A percentile compares a stretch with the other conserved stretches of the same genome.
Conservation (phyloP, 495 filamentous ascomycete species). For the Aspergillus asperescens region DNA sequence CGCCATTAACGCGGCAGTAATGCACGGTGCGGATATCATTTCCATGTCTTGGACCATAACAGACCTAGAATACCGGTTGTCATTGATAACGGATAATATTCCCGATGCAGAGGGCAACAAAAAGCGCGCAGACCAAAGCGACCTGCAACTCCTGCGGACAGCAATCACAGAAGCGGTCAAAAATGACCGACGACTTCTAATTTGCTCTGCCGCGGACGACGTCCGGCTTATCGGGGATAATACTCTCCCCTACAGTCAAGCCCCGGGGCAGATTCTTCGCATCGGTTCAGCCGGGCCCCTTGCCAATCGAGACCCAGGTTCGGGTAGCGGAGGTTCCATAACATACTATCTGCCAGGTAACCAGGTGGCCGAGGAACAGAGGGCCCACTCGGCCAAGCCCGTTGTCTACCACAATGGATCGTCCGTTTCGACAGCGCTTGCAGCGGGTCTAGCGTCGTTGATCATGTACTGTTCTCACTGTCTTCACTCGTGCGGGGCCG, state of each 20-base stretch:
- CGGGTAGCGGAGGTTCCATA: background rate
- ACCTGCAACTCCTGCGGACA: background rate
- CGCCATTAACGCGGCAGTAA: constrained; percentile 1
- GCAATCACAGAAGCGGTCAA: background rate
- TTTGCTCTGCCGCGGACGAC: background rate
- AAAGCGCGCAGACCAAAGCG: background rate
- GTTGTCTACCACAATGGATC: constrained; percentile 1
- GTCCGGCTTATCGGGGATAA: background rate
- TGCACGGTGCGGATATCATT: background rate
- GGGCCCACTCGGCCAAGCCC: background rate
- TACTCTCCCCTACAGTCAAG: background rate
- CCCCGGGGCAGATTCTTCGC: background rate
- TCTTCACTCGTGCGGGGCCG: background rate
- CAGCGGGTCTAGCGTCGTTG: background rate
- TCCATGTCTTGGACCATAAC: constrained; percentile 6
- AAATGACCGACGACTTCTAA: background rate
- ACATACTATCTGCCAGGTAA: constrained; percentile 4
- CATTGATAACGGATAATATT: background rate
- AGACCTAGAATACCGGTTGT: background rate
- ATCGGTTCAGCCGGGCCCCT: background rate
- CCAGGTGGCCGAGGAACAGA: constrained; percentile 2
- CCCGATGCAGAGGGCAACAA: background rate
- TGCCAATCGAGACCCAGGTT: background rate
- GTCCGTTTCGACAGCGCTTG: background rate
- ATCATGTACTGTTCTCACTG: constrained; percentile 1